Percentiles rank a stretch among this genome's conserved stretches.
Evolutionary conservation across 345 rosid genomes (phyloP).

Genomic region (Populus deltoides): DNA sequence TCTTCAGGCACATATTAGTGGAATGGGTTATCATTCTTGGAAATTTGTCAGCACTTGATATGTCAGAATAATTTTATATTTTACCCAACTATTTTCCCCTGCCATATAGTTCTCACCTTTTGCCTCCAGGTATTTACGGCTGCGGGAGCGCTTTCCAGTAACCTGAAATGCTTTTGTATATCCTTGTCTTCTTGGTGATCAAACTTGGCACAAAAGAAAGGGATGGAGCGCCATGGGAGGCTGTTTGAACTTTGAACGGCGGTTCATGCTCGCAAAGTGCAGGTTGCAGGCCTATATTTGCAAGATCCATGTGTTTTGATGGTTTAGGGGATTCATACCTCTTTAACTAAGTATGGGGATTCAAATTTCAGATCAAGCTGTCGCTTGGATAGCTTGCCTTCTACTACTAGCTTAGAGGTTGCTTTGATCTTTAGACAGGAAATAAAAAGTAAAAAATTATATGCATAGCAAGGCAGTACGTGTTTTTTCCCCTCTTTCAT

Average conservation of each 20-base stretch:
- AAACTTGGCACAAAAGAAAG: not conserved
- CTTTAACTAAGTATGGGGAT: not conserved
- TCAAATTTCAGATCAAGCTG: not conserved
- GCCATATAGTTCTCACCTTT: not conserved
- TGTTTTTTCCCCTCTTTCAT: no score
- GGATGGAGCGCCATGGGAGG: not conserved
- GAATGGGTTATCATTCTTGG: no score
- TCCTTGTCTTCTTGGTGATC: not conserved
- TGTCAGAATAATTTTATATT: no score
- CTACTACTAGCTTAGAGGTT: not conserved
- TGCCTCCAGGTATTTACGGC: not conserved
- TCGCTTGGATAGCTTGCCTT: not conserved
- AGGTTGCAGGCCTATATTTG: not conserved
- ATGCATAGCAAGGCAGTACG: no score
- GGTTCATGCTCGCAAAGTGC: not conserved
- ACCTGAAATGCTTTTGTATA: not conserved
- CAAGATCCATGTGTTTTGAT: not conserved
- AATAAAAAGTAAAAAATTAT: no score
- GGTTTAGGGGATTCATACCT: not conserved
- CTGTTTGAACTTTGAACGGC: not conserved
- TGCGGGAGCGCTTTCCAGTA: not conserved
- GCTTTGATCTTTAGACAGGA: no score
- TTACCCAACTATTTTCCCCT: no score
- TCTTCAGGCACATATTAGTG: not conserved
- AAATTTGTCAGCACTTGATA: no score